Base-by-base conservation (phyloP, 768 basidiomycete genomes). In the Cystobasidium ongulense region DNA sequence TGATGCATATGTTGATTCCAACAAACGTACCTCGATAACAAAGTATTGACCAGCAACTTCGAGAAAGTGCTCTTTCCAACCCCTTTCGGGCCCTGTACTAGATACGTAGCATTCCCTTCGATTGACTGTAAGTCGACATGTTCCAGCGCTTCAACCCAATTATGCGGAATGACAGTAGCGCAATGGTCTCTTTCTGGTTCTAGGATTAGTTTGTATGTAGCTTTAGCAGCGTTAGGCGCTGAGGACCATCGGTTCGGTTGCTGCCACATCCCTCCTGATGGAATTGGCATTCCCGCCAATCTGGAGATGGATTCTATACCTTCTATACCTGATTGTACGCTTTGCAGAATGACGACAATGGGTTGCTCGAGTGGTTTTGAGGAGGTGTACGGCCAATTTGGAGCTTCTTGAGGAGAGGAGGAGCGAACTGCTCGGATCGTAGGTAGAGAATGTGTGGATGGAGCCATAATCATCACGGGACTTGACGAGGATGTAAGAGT, bases 41-140 rank as follows among this genome's bases (percentile, higher is more conserved):
- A 82, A 15, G 82, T 83, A 78, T 96, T 96, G 18, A 90, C 79
- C 17, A 91, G 79, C 0, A 86, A 86, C 67, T 90, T 83, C 0
- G 90, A 87, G 78, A 97, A 89, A 0, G 91, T 91, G 75, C 92
- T 95, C 81, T 99, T 99, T 0, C 95, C 94, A 8, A 87, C 85
- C 63, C 90, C 88, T 81, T 91, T 94, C 0, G 90, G 86, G 0
- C 95, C 95, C 78, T 88, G 91, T 25, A 98, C 84, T 1, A 96
- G 3, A 36, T 59, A 71, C 21, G 41, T 59, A 8, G 13, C 10
- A n/a, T n/a, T 10, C 2, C 54, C 29, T 41, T 67, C 65, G 41
- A 63, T 29, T n/a, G n/a, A n/a, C 62, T 27, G 23, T 29, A 36
- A 17, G 17, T 63, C 27, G 5, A 67, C 23, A 11, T 13, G n/a